Base-by-base conservation (phyloP, 495 filamentous ascomycete genomes). In the Bathelium albidoporum region DNA sequence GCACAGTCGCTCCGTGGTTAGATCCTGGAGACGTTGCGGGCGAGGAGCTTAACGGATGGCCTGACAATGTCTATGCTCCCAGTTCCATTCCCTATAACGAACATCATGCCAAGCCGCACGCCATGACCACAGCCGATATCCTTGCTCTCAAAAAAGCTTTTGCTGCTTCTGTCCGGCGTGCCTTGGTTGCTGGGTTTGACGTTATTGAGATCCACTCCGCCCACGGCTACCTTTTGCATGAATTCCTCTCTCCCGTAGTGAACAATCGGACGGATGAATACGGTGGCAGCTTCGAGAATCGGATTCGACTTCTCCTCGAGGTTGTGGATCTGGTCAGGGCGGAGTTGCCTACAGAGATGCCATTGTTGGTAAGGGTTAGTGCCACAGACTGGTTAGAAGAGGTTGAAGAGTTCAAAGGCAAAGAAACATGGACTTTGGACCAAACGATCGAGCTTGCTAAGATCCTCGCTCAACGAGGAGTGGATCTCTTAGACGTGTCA, bases 1-100 rank as follows among this genome's bases (percentile, higher is more conserved):
- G 77, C 59, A 87, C 82, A 1, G 79, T 88, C 2, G 82, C 89
- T 0, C 87, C 87, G 0, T 90, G 87, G 87, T 64, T 89, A 2
- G 73, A 74, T 64, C 53, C 63, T 44, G 76, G 78, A 7, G 76
- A 66, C 34, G 69, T 78, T 0, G 87, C 87, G 0, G 77, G 76
- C 0, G 74, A 82, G 59, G 80, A 78, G 24, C 75, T 79, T 16
- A 78, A 80, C 58, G 88, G 87, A 12, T 88, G 86, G 86, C 83
- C 83, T 0, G 76, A 83, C 39, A 75, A 83, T 39, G 79, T 87
- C 2, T 74, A 78, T 41, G 85, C 70, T 0, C 84, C 85, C 7
- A 80, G 75, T 60, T 80, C 78, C 1, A 76, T 85, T 60, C 72
- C 82, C 22, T 87, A 81, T 44, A 76, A 78, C 61, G 77, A 81